These are phyloP conservation scores for Sistotremastrum suecicum DNA, from an alignment of 768 basidiomycete species.

Conservation along the genomic window DNA sequence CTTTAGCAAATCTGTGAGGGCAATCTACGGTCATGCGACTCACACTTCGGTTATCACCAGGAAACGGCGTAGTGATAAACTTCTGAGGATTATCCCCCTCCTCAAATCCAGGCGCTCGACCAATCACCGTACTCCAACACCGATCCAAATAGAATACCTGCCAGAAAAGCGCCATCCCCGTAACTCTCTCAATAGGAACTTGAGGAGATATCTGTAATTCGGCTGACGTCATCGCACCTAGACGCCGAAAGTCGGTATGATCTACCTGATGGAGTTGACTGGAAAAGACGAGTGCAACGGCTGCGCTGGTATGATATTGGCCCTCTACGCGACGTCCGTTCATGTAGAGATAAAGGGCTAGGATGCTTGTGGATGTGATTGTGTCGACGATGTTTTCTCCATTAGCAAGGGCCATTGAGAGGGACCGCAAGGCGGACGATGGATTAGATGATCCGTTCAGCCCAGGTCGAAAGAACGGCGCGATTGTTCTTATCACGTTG, in stretches of 20 bases:
- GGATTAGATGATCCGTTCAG: too few species aligned
- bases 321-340: constrained; percentile 71
- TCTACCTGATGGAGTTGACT: constrained; percentile 43
- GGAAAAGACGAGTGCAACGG: constrained; percentile 59
- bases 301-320: constrained; percentile 61
- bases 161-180: constrained; percentile 69
- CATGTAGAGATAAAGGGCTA: constrained; percentile 63
- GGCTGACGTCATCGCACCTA: too few species aligned
- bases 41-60: constrained; percentile 27
- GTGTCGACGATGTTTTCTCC: constrained; percentile 32
- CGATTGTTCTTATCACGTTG: too few species aligned
- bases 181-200: constrained; percentile 48
- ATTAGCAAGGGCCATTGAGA: too few species aligned
- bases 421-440: too few species aligned
- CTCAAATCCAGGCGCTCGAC: constrained; percentile 50
- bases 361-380: constrained; percentile 61
- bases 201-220: constrained; percentile 35
- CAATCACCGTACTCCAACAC: constrained; percentile 66
- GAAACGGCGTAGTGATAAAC: constrained; percentile 64
- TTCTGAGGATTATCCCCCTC: constrained; percentile 44
- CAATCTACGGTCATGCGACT: constrained; percentile 57
- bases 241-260: constrained; percentile 3
- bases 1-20: background rate
- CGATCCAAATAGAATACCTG: constrained; percentile 70
- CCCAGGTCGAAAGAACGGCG: too few species aligned